Base-by-base conservation (phyloP, 2,329 filamentous ascomycete species). In the Trichoderma afroharzianum region DNA sequence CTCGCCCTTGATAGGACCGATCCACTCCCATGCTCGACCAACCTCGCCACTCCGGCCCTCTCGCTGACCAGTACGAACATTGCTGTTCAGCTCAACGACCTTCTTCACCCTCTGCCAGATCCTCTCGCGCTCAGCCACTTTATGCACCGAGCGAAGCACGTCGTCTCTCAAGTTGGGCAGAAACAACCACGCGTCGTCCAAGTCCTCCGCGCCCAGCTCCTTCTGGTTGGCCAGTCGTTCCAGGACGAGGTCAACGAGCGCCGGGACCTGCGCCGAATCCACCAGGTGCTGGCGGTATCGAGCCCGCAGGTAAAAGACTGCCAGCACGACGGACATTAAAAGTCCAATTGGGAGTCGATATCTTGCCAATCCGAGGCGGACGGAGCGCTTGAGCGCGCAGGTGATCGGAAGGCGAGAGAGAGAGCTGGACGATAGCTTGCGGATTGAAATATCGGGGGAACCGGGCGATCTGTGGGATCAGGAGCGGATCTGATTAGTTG, bases 31-130 rank as follows among this genome's bases (percentile, higher is more conserved):
- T 1, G 89, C 90, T 32, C 89, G 84, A 32, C 88, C 88, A 33
- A 92, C 86, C 77, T 92, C 90, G 39, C 90, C 90, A 75, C 86
- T 91, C 68, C 85, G 83, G 61, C 91, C 82, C 87, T 92, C 83
- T 84, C 94, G 83, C 87, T 95, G 82, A 82, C 87, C 85, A 0
- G 88, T 93, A 55, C 96, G 88, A 18, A 99, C 92, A 78, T 99
- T 99, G 72, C 93, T 92, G 80, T 99, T 99, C 81, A 91, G 91
- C 82, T 99, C 96, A 1, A 99, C 95, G 67, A 98, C 92, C 66
- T 86, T 88, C 75, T 90, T 88, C 24, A 99, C 96, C 63, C 90
- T 89, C 74, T 90, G 87, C 96, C 97, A 99, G 64, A 99, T 85
- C 70, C 89, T 88, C 78, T 96, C 92, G 47, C 96, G 88, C 76